Evolutionary conservation across 225 moss, liverwort and hornwort species (phyloP).

Genomic region (Sphagnum tenellum): DNA sequence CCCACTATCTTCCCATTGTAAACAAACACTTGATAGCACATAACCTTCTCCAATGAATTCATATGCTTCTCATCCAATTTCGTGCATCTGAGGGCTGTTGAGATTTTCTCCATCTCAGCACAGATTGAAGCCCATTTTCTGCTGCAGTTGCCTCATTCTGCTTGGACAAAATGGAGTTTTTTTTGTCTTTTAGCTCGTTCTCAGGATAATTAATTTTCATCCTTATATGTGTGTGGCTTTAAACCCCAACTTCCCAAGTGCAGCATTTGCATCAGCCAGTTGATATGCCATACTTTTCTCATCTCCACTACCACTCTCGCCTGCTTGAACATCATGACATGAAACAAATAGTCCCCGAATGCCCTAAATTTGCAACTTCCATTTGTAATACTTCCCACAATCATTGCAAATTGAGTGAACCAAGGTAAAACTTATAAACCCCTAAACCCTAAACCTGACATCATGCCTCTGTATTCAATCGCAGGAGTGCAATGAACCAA

Average conservation of each 20-base stretch:
- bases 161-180: constrained; percentile 62
- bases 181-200: constrained; percentile 69
- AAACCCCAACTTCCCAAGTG: constrained; percentile 58
- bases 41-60: constrained; percentile 69
- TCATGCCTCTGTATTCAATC: too few relatives aligned
- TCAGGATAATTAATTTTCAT: constrained; percentile 81
- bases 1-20: too few relatives aligned
- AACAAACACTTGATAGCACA: neutral
- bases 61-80: constrained; percentile 64
- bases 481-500: too few relatives aligned
- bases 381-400: too few relatives aligned
- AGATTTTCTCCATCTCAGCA: constrained; percentile 64
- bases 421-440: too few relatives aligned
- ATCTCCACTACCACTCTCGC: constrained; percentile 85
- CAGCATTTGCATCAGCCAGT: constrained; percentile 78
- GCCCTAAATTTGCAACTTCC: too few relatives aligned
- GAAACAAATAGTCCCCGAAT: too few relatives aligned
- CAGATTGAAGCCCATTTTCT: constrained; percentile 56
- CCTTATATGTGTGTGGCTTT: constrained; percentile 61
- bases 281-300: constrained; percentile 89
- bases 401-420: too few relatives aligned
- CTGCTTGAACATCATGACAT: constrained; percentile 80
- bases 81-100: constrained; percentile 40
- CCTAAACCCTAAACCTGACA: too few relatives aligned
- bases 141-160: constrained; percentile 73